Evolutionary conservation across 2,329 filamentous ascomycete species (phyloP).

Genomic region (Nemania diffusa): DNA sequence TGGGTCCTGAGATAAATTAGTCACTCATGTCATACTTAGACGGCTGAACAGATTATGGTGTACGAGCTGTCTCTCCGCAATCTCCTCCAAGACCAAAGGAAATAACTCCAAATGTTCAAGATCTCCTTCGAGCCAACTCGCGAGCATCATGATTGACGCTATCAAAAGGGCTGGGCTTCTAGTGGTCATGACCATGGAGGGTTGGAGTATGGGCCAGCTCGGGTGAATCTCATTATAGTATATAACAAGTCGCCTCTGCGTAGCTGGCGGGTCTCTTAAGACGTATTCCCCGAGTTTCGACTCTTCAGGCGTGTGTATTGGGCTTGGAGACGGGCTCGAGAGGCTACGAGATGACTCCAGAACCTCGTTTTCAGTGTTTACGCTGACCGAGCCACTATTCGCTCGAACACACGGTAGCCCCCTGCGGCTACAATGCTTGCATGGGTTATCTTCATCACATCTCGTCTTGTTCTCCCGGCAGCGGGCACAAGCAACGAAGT

Average conservation of each 20-base stretch:
- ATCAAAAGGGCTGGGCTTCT: slow-evolving; percentile 33
- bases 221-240: slow-evolving; percentile 41
- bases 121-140: slow-evolving; percentile 41
- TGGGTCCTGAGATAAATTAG: slow-evolving; percentile 23
- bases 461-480: slow-evolving; percentile 40
- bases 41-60: not conserved
- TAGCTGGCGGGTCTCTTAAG: slow-evolving; percentile 9
- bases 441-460: slow-evolving; percentile 41
- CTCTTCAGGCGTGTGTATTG: not conserved
- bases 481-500: slow-evolving; percentile 34
- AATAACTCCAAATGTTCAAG: slow-evolving; percentile 36
- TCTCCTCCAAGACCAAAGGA: slow-evolving; percentile 37
- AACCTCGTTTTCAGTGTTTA: not conserved
- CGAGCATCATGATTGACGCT: slow-evolving; percentile 39
- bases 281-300: slow-evolving; percentile 20
- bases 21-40: not conserved
- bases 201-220: slow-evolving; percentile 41
- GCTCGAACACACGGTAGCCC: slow-evolving; percentile 37
- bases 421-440: slow-evolving; percentile 36
- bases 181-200: slow-evolving; percentile 27
- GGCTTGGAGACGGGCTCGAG: slow-evolving; percentile 10
- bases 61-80: slow-evolving; percentile 38
- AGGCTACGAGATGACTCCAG: not conserved
- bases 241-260: slow-evolving; percentile 31
- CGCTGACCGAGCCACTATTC: not conserved